Base-by-base conservation (phyloP, 257 asterid genomes). In the Lycium ferocissimum region DNA sequence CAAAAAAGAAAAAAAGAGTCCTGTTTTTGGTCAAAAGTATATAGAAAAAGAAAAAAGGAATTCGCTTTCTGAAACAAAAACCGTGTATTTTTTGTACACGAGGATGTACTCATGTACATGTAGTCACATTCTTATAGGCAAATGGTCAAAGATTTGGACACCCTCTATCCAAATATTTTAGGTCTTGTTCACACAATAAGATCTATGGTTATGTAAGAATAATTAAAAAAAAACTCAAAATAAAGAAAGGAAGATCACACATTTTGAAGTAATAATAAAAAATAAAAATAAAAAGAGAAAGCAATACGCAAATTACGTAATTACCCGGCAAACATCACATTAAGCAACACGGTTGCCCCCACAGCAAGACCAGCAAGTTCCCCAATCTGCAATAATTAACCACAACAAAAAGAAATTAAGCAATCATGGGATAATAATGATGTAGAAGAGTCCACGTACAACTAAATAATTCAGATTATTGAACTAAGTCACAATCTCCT, bases 291-390 rank as follows among this genome's bases (percentile, higher is more conserved):
- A 70, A 26, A 26, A 26, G 33, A 26, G 33, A 26, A 22, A 73
- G 38, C 9, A 78, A 79, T 13, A 54, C 17, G 61, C n/a, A 45
- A 45, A 18, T 38, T 15, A 12, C 40, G 7, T 63, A 85, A 76
- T 33, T 79, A 85, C 88, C 88, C 88, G 53, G 88, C 96, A 75
- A 94, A 86, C 95, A 94, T 93, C 13, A 92, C 97, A 83, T 94
- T 94, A 22, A 93, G 94, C 86, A 93, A 84, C 59, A 94, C 83
- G 79, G 97, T 93, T 67, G 98, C 91, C 82, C 98, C 98, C 85
- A 94, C 89, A 15, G 97, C 97, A 37, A 94, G 83, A 33, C 97
- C 98, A 57, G 97, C 98, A 63, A 94, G 95, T 85, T 94, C 98
- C 73, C 98, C 89, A 40, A 90, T 87, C 92, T 90, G 59, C 80